A percentile compares a stretch with the other conserved stretches of the same genome.
Conservation (phyloP, 2,329 filamentous ascomycete species). For the Aureobasidium lini region DNA sequence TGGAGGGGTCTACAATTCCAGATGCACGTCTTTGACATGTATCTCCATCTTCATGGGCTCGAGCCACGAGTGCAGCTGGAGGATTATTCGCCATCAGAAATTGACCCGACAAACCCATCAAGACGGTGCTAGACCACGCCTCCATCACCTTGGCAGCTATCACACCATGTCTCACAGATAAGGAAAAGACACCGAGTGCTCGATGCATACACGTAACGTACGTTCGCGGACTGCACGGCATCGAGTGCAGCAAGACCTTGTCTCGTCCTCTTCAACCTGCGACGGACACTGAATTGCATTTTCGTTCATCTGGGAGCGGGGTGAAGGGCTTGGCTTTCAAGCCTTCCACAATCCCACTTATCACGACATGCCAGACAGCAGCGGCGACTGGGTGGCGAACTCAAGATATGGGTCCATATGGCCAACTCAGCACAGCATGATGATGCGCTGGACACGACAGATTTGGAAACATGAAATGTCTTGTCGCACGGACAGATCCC, state of each 20-base stretch:
- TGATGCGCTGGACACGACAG: neutral
- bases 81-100: neutral
- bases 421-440: neutral
- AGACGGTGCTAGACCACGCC: neutral
- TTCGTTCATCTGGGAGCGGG: neutral
- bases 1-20: neutral
- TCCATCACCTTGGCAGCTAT: neutral
- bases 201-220: neutral
- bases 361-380: neutral
- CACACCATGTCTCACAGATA: conserved; percentile 6
- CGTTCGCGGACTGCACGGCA: neutral
- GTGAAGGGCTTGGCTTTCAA: neutral
- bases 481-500: conserved; percentile 3
- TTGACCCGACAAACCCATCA: neutral
- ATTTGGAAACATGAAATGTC: neutral
- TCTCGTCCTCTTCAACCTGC: neutral
- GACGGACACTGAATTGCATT: neutral
- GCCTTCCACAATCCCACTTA: neutral
- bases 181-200: neutral
- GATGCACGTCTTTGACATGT: conserved; percentile 7
- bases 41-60: neutral
- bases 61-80: conserved; percentile 1
- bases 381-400: neutral
- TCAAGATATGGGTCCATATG: neutral
- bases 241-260: neutral